Evolutionary conservation across 2,329 filamentous ascomycete species (phyloP).

Genomic region (Fusarium tanahbumbuense): DNA sequence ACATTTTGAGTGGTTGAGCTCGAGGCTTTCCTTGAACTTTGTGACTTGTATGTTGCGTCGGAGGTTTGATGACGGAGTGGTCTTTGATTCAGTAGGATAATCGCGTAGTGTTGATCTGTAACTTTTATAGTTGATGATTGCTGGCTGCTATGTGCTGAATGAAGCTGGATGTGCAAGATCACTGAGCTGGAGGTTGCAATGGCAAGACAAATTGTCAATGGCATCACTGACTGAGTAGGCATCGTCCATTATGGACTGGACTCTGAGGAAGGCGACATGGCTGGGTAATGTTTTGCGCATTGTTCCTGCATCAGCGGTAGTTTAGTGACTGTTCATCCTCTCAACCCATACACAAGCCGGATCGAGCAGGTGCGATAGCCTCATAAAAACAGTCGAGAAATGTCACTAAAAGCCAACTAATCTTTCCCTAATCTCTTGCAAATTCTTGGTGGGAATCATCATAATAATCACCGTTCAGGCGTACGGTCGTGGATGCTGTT

Average conservation of each 20-base stretch:
- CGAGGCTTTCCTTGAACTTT: neutral
- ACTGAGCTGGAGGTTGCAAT: too few relatives aligned
- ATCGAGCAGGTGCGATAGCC: neutral
- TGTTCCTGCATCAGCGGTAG: neutral
- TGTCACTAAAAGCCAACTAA: too few relatives aligned
- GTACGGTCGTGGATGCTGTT: neutral
- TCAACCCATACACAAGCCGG: neutral
- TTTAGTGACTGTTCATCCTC: neutral
- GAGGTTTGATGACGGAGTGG: neutral
- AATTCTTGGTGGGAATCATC: accelerated
- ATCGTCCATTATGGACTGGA: neutral
- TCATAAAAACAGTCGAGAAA: neutral
- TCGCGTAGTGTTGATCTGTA: neutral
- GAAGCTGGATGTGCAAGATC: neutral
- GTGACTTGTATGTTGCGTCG: neutral
- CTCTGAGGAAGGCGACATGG: neutral
- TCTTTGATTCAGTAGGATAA: neutral
- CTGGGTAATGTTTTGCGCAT: neutral
- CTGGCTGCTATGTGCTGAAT: neutral
- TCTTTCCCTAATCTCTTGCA: too few relatives aligned
- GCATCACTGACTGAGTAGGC: neutral
- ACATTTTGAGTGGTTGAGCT: neutral
- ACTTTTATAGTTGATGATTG: neutral
- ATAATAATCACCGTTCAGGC: neutral
- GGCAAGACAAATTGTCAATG: neutral